Conservation (phyloP, 2,329 filamentous ascomycete species). For the Aspergillus proliferans region DNA sequence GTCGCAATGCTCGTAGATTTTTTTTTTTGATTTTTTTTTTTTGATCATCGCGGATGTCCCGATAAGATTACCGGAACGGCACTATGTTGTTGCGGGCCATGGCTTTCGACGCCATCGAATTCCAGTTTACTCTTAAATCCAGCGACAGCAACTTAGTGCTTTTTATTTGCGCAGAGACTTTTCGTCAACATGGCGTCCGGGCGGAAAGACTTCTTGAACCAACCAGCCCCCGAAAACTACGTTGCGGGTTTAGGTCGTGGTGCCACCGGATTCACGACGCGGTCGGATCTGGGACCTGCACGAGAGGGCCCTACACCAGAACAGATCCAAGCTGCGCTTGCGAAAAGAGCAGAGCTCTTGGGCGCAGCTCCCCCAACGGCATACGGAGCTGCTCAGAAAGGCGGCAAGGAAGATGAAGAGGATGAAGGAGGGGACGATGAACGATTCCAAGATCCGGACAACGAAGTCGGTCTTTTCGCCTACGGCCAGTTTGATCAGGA, state of each 20-base stretch:
- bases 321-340: constrained; percentile 95
- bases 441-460: constrained; percentile 91
- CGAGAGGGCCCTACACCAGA: constrained; percentile 94
- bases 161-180: background rate
- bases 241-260: constrained; percentile 96
- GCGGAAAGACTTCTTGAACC: constrained; percentile 79
- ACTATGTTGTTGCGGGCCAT: constrained; percentile 11
- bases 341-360: constrained; percentile 82
- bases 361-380: constrained; percentile 65
- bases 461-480: constrained; percentile 91
- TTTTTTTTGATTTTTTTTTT: background rate
- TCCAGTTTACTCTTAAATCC: constrained; percentile 1
- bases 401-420: constrained; percentile 55
- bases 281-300: constrained; percentile 91
- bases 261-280: constrained; percentile 95
- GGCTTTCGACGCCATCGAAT: background rate
- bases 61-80: constrained; percentile 24
- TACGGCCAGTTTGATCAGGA: constrained; percentile 95
- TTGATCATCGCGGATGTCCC: background rate
- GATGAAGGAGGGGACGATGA: constrained; percentile 68
- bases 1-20: constrained; percentile 1
- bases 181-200: constrained; percentile 49
- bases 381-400: constrained; percentile 67
- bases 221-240: constrained; percentile 78
- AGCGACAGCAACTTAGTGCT: background rate